phyloP scores from a whole-genome alignment of 108 stramenopile species.

The Nannochloropsis granulata region DNA sequence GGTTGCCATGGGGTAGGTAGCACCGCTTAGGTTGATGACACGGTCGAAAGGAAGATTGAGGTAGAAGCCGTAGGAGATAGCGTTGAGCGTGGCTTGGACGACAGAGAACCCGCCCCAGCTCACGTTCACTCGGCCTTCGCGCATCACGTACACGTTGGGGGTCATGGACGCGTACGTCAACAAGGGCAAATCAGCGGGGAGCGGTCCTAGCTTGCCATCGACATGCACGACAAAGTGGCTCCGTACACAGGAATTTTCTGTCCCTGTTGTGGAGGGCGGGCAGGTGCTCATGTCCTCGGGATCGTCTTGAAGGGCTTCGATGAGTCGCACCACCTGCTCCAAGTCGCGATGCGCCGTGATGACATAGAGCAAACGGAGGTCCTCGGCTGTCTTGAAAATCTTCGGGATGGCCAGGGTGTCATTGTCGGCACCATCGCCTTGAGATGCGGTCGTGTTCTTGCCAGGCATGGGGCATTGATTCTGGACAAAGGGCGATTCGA shows the following conservation, averaged over 20 bases:
- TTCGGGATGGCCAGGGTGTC: background rate
- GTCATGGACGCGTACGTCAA: background rate
- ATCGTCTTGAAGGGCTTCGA: slow-evolving; percentile 50
- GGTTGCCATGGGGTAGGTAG: slow-evolving; percentile 75
- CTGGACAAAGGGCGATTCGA: background rate
- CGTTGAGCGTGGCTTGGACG: slow-evolving; percentile 79
- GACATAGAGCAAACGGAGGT: slow-evolving; percentile 48
- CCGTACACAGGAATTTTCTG: background rate
- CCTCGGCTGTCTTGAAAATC: background rate
- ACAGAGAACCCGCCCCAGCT: slow-evolving; percentile 88
- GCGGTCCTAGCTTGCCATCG: slow-evolving; percentile 56
- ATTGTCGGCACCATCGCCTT: background rate
- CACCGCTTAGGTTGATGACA: slow-evolving; percentile 66
- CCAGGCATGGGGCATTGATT: background rate
- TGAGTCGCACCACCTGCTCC: slow-evolving; percentile 56
- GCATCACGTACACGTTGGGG: slow-evolving; percentile 7
- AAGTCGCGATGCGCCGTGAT: slow-evolving; percentile 68
- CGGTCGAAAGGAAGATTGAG: slow-evolving; percentile 20
- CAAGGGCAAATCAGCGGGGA: slow-evolving; percentile 47
- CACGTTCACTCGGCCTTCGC: slow-evolving; percentile 55
- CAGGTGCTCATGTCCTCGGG: background rate
- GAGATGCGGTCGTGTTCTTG: background rate
- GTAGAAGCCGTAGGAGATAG: slow-evolving; percentile 40
- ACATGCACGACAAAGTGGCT: slow-evolving; percentile 62
- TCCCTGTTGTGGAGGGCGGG: background rate